phyloP scores from a whole-genome alignment of 768 basidiomycete genomes.

The Fomitopsis serialis region DNA sequence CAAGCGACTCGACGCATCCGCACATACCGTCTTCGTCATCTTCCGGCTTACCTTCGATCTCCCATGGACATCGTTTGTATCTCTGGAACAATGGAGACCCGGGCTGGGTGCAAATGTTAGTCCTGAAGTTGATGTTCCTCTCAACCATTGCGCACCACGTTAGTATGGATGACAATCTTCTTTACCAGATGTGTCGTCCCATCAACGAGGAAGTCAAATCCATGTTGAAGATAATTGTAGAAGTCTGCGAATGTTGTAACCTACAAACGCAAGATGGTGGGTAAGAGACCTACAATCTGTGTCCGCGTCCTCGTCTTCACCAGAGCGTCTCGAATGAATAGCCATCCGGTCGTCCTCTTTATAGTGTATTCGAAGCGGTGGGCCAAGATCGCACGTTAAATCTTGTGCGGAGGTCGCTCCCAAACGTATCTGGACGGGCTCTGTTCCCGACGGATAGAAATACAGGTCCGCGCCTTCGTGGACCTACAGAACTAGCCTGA shows the following conservation, averaged over 20 bases:
- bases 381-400: conserved; percentile 70
- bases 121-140: not conserved
- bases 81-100: conserved; percentile 87
- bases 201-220: conserved; percentile 81
- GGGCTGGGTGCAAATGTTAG: conserved; percentile 43
- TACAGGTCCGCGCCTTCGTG: conserved; percentile 68
- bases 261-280: not conserved
- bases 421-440: conserved; percentile 54
- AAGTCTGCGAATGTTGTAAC: conserved; percentile 50
- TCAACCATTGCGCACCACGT: conserved; percentile 52
- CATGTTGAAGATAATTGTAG: conserved; percentile 91
- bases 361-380: conserved; percentile 72
- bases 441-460: conserved; percentile 52
- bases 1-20: no score
- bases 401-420: conserved; percentile 82
- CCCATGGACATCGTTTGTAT: conserved; percentile 91
- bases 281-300: conserved; percentile 38
- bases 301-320: conserved; percentile 43
- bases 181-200: conserved; percentile 64
- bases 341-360: conserved; percentile 89
- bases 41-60: conserved; percentile 73
- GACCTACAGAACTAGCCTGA: conserved; percentile 39
- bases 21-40: conserved; percentile 74
- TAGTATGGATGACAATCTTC: conserved; percentile 86
- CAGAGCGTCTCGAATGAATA: conserved; percentile 55